Base-by-base conservation (phyloP, 2,329 filamentous ascomycete genomes). In the Alternaria ventricosa region DNA sequence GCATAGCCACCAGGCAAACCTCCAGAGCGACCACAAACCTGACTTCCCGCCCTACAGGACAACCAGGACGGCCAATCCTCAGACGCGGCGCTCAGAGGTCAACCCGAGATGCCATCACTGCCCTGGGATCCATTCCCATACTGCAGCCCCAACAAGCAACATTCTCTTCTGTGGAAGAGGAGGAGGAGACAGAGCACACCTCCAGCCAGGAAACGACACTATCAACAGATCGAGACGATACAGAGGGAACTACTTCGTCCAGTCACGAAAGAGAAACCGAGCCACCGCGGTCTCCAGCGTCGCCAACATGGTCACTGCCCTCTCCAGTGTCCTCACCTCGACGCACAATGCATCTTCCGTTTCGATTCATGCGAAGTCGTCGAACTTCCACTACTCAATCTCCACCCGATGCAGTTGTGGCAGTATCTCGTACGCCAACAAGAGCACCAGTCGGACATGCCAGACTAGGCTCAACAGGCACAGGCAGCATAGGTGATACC, bases 81-180 rank as follows among this genome's bases (percentile, higher is more conserved):
- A 68, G 69, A 53, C 75, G 66, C 44, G 78, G 78, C 28, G 71
- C 79, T 4, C 65, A 73, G 57, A 75, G 75, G 41, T 72, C 70
- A n/a, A 68, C 71, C 9, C 72, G 75, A 30, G 72, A 76, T 58
- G 72, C 76, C 33, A 65, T 79, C 28, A 71, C 68, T 22, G 57
- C 55, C 22, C 68, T 75, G 22, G 73, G 71, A 28, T 61, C 68
- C 23, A 72, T 77, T 36, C 73, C 78, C 22, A 33, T 73, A 8
- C 54, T 78, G 25, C 68, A 65, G 22, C 71, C 73, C 41, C 75
- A 74, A 13, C 66, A 69, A 51, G 77, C 69, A 46, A 46, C 67
- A 28, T 55, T 66, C 18, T 58, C 63, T 7, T 70, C 72, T 28
- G 59, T 64, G 3, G 66, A 72, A 25, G 70, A 75, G 2, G 70